phyloP scores from a whole-genome alignment of 2,329 filamentous ascomycete species.

The Trichoderma koningiopsis region DNA sequence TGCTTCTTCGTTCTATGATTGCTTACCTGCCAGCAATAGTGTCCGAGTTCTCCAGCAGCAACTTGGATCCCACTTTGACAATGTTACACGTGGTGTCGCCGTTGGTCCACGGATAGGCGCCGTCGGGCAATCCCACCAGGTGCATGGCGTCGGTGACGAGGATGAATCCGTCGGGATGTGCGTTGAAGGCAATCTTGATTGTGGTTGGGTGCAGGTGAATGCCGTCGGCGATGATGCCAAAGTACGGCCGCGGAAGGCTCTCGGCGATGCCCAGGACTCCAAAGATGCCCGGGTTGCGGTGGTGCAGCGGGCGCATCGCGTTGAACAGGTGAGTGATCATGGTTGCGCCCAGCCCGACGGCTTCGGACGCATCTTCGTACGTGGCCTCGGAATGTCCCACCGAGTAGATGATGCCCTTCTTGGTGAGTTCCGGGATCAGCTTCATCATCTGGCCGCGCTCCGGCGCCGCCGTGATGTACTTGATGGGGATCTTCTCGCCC shows the following conservation, averaged over 20 bases:
- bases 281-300: conserved; percentile 89
- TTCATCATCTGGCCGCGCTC: conserved; percentile 72
- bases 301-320: conserved; percentile 86
- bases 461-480: conserved; percentile 84
- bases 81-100: conserved; percentile 60
- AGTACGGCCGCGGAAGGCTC: conserved; percentile 66
- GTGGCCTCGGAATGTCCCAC: conserved; percentile 87
- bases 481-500: conserved; percentile 55
- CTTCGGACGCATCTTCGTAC: conserved; percentile 75
- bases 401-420: conserved; percentile 71
- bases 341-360: conserved; percentile 72
- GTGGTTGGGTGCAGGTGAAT: conserved; percentile 88
- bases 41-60: conserved; percentile 77
- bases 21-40: conserved; percentile 75
- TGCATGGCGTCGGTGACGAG: conserved; percentile 94
- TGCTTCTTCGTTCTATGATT: background rate
- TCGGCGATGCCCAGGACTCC: conserved; percentile 75
- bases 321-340: conserved; percentile 97
- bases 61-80: conserved; percentile 69
- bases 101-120: conserved; percentile 84
- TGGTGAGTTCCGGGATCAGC: conserved; percentile 67
- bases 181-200: conserved; percentile 85
- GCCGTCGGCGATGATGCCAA: conserved; percentile 87
- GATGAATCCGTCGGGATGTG: conserved; percentile 81
- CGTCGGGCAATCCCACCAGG: conserved; percentile 80